Percentiles rank a stretch among this genome's conserved stretches.
These are phyloP conservation scores for Coemansia sp. DNA, from an alignment of 192 early-diverging fungal species.

Conservation along the genomic window DNA sequence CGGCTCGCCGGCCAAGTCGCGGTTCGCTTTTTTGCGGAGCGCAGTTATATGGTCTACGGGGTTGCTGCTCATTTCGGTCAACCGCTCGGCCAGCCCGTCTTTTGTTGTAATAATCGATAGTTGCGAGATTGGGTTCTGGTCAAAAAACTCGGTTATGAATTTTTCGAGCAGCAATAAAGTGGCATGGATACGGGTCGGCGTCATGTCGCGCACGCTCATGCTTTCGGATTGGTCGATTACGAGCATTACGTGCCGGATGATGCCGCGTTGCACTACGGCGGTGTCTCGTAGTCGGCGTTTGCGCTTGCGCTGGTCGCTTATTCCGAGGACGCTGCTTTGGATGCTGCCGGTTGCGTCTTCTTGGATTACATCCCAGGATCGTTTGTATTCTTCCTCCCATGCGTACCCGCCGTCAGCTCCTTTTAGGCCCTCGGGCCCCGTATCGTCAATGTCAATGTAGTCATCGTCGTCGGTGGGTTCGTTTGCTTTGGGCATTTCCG, in stretches of 20 bases:
- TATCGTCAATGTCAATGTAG: constrained; percentile 53
- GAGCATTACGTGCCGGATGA: constrained; percentile 80
- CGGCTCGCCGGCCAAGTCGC: constrained; percentile 79
- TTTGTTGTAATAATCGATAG: constrained; percentile 79
- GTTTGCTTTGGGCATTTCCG: constrained; percentile 15
- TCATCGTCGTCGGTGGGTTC: constrained; percentile 36
- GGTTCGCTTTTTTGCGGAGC: constrained; percentile 64
- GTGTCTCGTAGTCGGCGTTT: constrained; percentile 65
- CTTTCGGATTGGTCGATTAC: constrained; percentile 80
- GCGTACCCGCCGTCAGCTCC: constrained; percentile 66
- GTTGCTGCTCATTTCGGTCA: constrained; percentile 85
- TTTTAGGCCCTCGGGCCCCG: constrained; percentile 42
- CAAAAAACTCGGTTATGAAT: constrained; percentile 88
- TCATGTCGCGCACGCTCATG: constrained; percentile 85
- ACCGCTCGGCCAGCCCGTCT: constrained; percentile 82
- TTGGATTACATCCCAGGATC: constrained; percentile 91
- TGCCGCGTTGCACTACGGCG: constrained; percentile 71
- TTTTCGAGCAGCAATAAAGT: constrained; percentile 63
- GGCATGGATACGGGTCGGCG: constrained; percentile 77
- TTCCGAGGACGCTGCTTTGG: constrained; percentile 66
- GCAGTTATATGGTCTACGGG: constrained; percentile 78
- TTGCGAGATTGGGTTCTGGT: constrained; percentile 93
- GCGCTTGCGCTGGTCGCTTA: constrained; percentile 72
- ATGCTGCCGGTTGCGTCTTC: constrained; percentile 85
- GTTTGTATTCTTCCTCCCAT: constrained; percentile 97